Conservation (phyloP, 2,329 filamentous ascomycete species). For the Trichoderma hamatum region DNA sequence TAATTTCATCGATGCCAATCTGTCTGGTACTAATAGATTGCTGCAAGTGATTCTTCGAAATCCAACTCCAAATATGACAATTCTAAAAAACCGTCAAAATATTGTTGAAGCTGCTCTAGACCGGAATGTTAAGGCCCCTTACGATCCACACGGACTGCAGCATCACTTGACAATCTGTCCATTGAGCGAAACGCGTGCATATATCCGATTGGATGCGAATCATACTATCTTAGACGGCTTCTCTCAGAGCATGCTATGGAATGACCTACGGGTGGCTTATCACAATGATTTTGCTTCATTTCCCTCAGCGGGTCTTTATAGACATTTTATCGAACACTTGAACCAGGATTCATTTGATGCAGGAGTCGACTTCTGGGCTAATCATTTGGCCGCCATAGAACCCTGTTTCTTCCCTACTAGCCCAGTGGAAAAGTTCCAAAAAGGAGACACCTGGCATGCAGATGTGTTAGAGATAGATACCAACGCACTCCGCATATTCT, state of each 20-base stretch:
- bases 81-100: not conserved
- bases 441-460: not conserved
- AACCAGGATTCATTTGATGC: not conserved
- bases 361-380: not conserved
- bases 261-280: conserved; percentile 18
- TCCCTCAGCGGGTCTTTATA: not conserved
- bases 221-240: conserved; percentile 23
- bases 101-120: not conserved
- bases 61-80: conserved; percentile 9
- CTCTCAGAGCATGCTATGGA: conserved; percentile 9
- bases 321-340: conserved; percentile 18
- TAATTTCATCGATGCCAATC: conserved; percentile 1
- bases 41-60: conserved; percentile 27
- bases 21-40: conserved; percentile 11
- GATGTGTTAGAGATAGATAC: not conserved
- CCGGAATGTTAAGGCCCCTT: no score
- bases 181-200: not conserved
- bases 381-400: not conserved
- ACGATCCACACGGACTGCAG: conserved; percentile 1
- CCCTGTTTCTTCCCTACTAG: conserved; percentile 11
- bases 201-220: conserved; percentile 13
- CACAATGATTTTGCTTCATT: not conserved
- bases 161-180: conserved; percentile 18
- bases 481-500: conserved; percentile 13
- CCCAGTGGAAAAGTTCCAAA: not conserved